phyloP scores from a whole-genome alignment of 208 protist species.

The Leishmania guyanensis region DNA sequence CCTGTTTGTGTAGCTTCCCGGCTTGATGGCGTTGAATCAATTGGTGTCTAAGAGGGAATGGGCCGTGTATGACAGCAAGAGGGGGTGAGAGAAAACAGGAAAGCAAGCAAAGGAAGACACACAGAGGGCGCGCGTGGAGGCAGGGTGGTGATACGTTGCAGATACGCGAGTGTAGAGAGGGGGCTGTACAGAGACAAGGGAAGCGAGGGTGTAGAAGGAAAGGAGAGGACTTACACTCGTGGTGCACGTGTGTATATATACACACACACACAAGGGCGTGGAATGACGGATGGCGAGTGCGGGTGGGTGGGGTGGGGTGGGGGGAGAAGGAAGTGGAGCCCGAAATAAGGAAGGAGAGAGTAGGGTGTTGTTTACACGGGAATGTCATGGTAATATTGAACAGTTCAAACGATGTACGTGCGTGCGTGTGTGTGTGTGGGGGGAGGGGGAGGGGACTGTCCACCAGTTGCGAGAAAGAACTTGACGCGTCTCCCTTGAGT shows the following conservation, averaged over 20 bases:
- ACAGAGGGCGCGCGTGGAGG: constrained; percentile 2
- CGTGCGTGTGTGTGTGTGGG: neutral
- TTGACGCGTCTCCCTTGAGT: neutral
- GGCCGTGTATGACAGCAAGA: no score
- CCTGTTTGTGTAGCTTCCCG: neutral
- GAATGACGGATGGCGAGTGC: neutral
- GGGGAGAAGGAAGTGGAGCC: neutral
- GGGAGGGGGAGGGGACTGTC: neutral
- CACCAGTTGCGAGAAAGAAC: neutral
- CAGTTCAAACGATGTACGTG: neutral
- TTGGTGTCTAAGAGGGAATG: neutral
- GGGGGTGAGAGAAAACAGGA: no score
- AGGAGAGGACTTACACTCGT: constrained; percentile 1
- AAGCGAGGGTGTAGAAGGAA: neutral
- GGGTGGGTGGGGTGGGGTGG: neutral
- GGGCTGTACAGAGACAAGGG: neutral
- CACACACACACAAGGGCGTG: neutral
- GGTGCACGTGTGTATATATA: neutral
- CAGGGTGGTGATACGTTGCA: neutral
- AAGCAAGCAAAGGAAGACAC: neutral
- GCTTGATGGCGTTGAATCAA: no score
- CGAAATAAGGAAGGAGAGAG: neutral
- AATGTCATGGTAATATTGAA: neutral
- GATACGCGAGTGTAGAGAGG: neutral
- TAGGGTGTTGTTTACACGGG: neutral